Base-by-base conservation (phyloP, 208 protist species). In the Trypanosoma platydactyli region DNA sequence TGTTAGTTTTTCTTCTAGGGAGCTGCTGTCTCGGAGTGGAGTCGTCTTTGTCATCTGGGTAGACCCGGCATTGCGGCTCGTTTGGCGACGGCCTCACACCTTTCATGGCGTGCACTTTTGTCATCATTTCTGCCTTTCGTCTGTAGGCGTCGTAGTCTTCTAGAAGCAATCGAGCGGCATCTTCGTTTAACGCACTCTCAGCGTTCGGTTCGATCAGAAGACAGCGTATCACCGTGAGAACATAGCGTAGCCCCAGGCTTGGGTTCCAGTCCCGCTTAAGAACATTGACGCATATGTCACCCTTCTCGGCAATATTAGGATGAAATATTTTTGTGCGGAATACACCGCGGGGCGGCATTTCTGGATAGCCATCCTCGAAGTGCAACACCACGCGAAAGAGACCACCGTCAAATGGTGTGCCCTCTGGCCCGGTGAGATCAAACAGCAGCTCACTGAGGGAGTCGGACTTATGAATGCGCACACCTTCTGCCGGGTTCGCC, bases 281-380 rank as follows among this genome's bases (percentile, higher is more conserved):
- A 15, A 97, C 98, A 76, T 98, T 99, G 22, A 99, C 97, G 79
- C 98, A 99, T 57, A 99, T 99, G 42, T 99, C 97, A 16, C 98
- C 98, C 33, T 92, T 88, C 30, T 91, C 88, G 25, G 97, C 78
- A n/a, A 99, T 94, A 81, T 99, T 99, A 6, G 98, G 98, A 78
- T 99, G 98, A 74, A 99, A 99, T 48, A 99, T 99, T 59, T 98
- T 98, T 6, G 98, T 99, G 42, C 96, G 68, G 80, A 99, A 99
- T 51, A 86, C 92, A 2, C 96, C 98, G 59, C 98, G 98, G 27
- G 98, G 98, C 5, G 98, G 98, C 51, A 91, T 80, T n/a, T 77
- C 56, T 3, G 98, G 98, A 68, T 98, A 99, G 25, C 98, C 88
- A 20, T 87, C 73, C 16, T 94, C 86, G 38, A 99, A 89, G 12